Base-by-base conservation (phyloP, 352 stramenopile species). In the Phytopythium kandeliae region DNA sequence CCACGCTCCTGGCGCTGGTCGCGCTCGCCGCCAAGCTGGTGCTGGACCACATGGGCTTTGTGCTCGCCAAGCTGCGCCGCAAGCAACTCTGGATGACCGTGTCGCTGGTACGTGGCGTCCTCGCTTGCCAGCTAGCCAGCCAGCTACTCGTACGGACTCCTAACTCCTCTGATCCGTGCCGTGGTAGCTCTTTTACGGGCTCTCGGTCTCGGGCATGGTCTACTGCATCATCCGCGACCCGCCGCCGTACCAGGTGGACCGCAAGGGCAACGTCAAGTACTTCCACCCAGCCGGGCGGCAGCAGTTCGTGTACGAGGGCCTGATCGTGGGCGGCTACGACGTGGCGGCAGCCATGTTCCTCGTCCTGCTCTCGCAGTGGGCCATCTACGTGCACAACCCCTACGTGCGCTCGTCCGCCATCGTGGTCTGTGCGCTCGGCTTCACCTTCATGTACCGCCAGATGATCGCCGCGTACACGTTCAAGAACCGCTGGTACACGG, bases 191-290 rank as follows among this genome's bases (percentile, higher is more conserved):
- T 94, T 94, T 57, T 94, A 92, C 54, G 81, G 84, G 0, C 78
- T 94, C 11, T 94, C 84, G 15, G 82, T 94, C 16, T 94, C 84
- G 6, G 84, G 84, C 17, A 94, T 94, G 84, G 84, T 94, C 7
- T 94, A 89, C 69, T 94, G 84, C 60, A 94, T 94, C 72, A 92
- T 94, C 55, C 84, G 84, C 55, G 83, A 94, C 62, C 84, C 84
- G 30, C 74, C 81, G 38, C 60, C 78, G 28, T 94, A 87, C 64
- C 48, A 65, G 24, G 69, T 70, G 31, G 76, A 91, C 55, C 78
- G 80, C 54, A 85, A 81, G 44, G 84, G 82, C 59, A 87, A 88
- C 56, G 84, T 91, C 65, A 86, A 86, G 65, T 89, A 84, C 60
- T 92, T 94, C 70, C 79, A 92, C 62, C 79, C 79, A n/a, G 72